These are phyloP conservation scores for Chamaecyparis obtusa DNA, from an alignment of 75 land plant genomes.

Conservation along the genomic window DNA sequence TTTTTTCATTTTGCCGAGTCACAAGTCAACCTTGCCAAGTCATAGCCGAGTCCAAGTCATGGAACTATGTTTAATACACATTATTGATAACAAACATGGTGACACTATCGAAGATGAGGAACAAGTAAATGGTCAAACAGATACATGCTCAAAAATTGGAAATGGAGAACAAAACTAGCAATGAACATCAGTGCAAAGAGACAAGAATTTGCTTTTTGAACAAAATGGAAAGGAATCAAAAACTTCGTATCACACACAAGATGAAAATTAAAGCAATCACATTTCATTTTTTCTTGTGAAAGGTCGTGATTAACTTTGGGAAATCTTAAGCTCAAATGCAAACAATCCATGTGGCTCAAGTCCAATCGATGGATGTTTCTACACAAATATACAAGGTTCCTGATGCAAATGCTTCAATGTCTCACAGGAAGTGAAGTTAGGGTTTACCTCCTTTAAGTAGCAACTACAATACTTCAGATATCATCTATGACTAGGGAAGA, in stretches of 20 bases:
- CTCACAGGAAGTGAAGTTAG: no score
- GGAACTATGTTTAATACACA: no score
- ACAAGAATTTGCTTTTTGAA: not conserved
- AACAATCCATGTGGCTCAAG: constrained; percentile 31
- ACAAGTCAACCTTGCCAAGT: no score
- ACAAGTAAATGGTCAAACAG: not conserved
- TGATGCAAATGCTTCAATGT: no score
- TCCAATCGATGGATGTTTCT: no score
- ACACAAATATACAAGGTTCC: no score
- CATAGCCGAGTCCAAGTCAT: no score
- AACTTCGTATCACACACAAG: not conserved
- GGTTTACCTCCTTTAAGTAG: no score
- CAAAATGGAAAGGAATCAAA: not conserved
- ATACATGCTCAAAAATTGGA: not conserved
- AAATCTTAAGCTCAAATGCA: constrained; percentile 30
- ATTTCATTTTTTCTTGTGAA: constrained; percentile 59
- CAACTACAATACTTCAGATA: no score
- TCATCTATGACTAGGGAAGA: no score
- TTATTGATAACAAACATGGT: not conserved
- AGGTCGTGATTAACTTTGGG: constrained; percentile 56
- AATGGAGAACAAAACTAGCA: not conserved
- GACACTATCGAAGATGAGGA: not conserved
- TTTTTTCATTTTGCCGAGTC: no score
- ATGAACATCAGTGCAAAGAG: not conserved
- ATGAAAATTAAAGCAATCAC: constrained; percentile 4